Conservation (phyloP, 768 basidiomycete genomes). For the Lactifluus subvellereus region DNA sequence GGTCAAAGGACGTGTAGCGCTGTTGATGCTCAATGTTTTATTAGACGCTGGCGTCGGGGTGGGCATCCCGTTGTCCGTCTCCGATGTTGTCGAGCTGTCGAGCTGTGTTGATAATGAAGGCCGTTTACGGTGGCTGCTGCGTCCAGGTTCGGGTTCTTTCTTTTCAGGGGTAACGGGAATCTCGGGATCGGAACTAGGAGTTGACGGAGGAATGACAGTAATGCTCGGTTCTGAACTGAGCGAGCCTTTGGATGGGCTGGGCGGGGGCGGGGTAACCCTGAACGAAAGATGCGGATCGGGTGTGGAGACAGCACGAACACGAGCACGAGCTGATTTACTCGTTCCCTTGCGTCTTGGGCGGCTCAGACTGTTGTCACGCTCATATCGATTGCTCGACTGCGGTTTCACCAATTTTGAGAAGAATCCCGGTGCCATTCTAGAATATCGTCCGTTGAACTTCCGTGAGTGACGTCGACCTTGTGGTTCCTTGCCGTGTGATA, state of each 20-base stretch:
- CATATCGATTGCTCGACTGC: background rate
- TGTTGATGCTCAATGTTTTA: background rate
- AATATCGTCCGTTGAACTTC: no score
- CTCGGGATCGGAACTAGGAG: conserved; percentile 23
- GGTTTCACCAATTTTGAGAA: conserved; percentile 15
- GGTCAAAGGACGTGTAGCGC: conserved; percentile 4
- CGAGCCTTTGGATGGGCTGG: conserved; percentile 14
- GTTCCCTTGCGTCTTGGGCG: background rate
- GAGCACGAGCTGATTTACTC: background rate
- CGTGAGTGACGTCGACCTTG: no score
- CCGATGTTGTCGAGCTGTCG: conserved; percentile 10
- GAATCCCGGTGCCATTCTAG: conserved; percentile 10
- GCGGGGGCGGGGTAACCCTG: background rate
- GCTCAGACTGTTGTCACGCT: background rate
- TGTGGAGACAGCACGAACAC: background rate
- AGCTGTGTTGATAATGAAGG: conserved; percentile 9
- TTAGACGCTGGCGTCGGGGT: conserved; percentile 14
- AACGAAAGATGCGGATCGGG: background rate
- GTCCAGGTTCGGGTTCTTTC: conserved; percentile 1
- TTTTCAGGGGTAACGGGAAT: background rate
- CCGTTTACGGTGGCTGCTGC: conserved; percentile 15
- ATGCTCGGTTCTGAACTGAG: conserved; percentile 29
- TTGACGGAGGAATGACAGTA: conserved; percentile 33
- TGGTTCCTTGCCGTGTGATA: no score
- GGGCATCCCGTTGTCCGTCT: conserved; percentile 14